Conservation (phyloP, 192 early-diverging fungal genomes). For the Kickxella alabastrina region DNA sequence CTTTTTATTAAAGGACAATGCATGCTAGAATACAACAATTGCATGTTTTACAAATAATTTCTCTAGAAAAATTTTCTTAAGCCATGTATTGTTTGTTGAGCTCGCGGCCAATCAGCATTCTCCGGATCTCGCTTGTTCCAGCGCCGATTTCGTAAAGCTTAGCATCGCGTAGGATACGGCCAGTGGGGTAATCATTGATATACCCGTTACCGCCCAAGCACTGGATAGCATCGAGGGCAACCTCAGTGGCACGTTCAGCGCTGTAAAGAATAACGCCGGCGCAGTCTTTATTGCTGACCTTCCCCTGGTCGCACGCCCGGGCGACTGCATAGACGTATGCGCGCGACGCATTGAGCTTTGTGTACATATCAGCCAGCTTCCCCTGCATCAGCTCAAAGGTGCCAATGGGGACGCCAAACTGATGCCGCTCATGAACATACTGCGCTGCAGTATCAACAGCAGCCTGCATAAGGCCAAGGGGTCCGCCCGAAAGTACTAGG, state of each 20-base stretch:
- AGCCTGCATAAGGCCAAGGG: conserved; percentile 87
- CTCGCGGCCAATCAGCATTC: conserved; percentile 85
- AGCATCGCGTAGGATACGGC: conserved; percentile 85
- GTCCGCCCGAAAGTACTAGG: conserved; percentile 84
- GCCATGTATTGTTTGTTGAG: conserved; percentile 67
- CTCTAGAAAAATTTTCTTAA: no score
- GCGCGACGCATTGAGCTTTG: conserved; percentile 86
- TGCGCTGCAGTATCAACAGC: conserved; percentile 77
- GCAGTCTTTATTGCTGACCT: conserved; percentile 85
- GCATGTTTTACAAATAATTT: no score
- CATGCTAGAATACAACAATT: no score
- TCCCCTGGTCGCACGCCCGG: conserved; percentile 75
- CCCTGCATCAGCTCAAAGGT: conserved; percentile 90
- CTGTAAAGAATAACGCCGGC: conserved; percentile 91
- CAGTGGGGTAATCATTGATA: conserved; percentile 86
- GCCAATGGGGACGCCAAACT: conserved; percentile 82
- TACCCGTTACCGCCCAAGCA: conserved; percentile 95
- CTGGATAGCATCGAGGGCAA: conserved; percentile 89
- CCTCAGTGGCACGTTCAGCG: conserved; percentile 90
- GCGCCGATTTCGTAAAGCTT: conserved; percentile 98
- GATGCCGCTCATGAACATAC: conserved; percentile 83
- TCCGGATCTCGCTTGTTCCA: conserved; percentile 89
- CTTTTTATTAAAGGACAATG: no score
- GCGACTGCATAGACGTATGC: conserved; percentile 89
- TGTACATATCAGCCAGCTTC: conserved; percentile 98